phyloP scores from a whole-genome alignment of 768 basidiomycete genomes.

The Mycena alexandri region DNA sequence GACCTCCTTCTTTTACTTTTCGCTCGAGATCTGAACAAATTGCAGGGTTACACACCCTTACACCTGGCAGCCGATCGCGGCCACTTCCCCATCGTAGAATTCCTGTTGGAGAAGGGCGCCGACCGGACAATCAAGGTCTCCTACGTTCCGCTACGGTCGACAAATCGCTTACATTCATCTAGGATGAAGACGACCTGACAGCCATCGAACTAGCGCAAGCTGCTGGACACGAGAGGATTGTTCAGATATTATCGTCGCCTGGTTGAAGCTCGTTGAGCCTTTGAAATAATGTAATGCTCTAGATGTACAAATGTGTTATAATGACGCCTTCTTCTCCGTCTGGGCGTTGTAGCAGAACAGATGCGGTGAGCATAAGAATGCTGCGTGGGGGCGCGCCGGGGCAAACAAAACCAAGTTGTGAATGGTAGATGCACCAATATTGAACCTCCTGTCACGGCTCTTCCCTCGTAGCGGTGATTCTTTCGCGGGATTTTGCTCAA shows the following conservation, averaged over 20 bases:
- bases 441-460: conserved; percentile 12
- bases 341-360: not conserved
- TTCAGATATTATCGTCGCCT: conserved; percentile 44
- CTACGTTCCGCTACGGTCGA: conserved; percentile 11
- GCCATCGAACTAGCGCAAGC: conserved; percentile 71
- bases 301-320: not conserved
- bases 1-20: conserved; percentile 42
- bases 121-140: conserved; percentile 73
- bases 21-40: conserved; percentile 16
- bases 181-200: conserved; percentile 79
- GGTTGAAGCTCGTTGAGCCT: not conserved
- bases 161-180: conserved; percentile 12
- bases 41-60: conserved; percentile 88
- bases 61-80: conserved; percentile 92
- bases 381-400: too few species aligned
- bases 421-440: too few species aligned
- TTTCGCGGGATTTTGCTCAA: conserved; percentile 29
- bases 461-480: conserved; percentile 17
- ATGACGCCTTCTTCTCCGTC: not conserved
- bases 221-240: conserved; percentile 69
- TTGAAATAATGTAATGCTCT: not conserved
- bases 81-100: conserved; percentile 63
- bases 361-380: not conserved
- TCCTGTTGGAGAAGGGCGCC: conserved; percentile 75
- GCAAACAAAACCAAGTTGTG: too few species aligned